Base-by-base conservation (phyloP, 345 rosid genomes). In the Eucalyptus polybractea region DNA sequence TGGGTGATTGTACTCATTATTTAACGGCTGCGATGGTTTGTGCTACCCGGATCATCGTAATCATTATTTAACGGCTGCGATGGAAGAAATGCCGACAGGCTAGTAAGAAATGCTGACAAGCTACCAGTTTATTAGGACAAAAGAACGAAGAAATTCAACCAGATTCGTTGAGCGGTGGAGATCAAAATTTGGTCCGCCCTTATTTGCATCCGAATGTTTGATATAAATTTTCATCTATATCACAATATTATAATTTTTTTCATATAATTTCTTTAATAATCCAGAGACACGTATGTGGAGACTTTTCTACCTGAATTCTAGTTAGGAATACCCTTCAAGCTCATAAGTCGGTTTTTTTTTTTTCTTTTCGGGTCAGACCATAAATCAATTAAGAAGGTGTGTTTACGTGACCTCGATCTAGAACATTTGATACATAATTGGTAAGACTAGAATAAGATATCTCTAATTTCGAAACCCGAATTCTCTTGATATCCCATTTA, bases 291-390 rank as follows among this genome's bases (percentile, higher is more conserved):
- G 10, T 8, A 16, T 0, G 3, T 15, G 7, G 16, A 13, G 72
- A 29, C 5, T 31, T 15, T 4, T 7, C 11, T 15, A 14, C 21
- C 4, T 16, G 6, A 67, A 50, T 15, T 9, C 80, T 67, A 8
- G 10, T n/a, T 50, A 50, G 40, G 33, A 6, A n/a, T 67, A 31
- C 6, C 21, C 3, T 31, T 62, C 3, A 4, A 67, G 21, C 6
- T 4, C 22, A 67, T 15, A 9, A 67, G 3, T 5, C 6, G 7
- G 5, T 10, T 33, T 17, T 50, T 50, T 50, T 2, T 44, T 44
- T 2, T 51, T 51, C 2, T 6, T 0, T 50, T 4, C 0, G 2
- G 21, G 21, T 16, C 21, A 51, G 22, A 51, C 8, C 54, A 16
- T 51, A 16, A n/a, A 14, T 7, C 5, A 1, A 14, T 69, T 31